Evolutionary conservation across 192 early-diverging fungal genomes (phyloP).

Genomic region (Obelidium mucronatum): DNA sequence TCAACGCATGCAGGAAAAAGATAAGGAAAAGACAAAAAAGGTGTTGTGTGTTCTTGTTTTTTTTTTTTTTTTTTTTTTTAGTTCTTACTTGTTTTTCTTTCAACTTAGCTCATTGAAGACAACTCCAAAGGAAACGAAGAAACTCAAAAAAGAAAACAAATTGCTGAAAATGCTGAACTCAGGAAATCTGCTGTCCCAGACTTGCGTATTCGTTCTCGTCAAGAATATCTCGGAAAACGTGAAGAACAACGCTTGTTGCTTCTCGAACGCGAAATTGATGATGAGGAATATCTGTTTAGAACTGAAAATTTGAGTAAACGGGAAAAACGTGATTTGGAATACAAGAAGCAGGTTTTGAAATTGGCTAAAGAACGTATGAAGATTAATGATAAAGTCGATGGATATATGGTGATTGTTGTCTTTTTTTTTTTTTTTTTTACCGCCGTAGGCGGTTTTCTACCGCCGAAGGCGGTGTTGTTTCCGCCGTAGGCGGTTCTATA

Average conservation of each 20-base stretch:
- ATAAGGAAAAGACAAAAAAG: slow-evolving; percentile 81
- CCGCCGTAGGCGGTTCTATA: too few species aligned
- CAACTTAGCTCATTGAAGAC: slow-evolving; percentile 73
- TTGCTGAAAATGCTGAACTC: slow-evolving; percentile 83
- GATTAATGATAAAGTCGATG: slow-evolving; percentile 81
- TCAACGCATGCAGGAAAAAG: slow-evolving; percentile 78
- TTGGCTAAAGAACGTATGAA: slow-evolving; percentile 85
- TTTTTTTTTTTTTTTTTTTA: slow-evolving; percentile 3
- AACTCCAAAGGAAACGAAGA: slow-evolving; percentile 70
- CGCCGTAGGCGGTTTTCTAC: background rate
- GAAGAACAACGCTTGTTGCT: slow-evolving; percentile 83
- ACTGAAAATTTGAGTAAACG: slow-evolving; percentile 75
- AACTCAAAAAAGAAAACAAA: slow-evolving; percentile 68
- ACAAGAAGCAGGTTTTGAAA: slow-evolving; percentile 83
- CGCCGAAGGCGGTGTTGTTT: too few species aligned
- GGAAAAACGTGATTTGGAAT: slow-evolving; percentile 80
- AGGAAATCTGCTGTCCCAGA: slow-evolving; percentile 73
- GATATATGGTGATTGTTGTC: slow-evolving; percentile 59
- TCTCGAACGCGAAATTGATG: slow-evolving; percentile 77
- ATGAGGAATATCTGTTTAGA: slow-evolving; percentile 87
- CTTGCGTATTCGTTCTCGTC: slow-evolving; percentile 87
- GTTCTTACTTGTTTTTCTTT: too few species aligned
- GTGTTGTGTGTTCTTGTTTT: slow-evolving; percentile 3
- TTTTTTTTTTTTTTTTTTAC: background rate
- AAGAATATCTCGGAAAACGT: slow-evolving; percentile 89